These are phyloP conservation scores for Diaporthe ampelina DNA, from an alignment of 2,329 filamentous ascomycete genomes.

Conservation along the genomic window DNA sequence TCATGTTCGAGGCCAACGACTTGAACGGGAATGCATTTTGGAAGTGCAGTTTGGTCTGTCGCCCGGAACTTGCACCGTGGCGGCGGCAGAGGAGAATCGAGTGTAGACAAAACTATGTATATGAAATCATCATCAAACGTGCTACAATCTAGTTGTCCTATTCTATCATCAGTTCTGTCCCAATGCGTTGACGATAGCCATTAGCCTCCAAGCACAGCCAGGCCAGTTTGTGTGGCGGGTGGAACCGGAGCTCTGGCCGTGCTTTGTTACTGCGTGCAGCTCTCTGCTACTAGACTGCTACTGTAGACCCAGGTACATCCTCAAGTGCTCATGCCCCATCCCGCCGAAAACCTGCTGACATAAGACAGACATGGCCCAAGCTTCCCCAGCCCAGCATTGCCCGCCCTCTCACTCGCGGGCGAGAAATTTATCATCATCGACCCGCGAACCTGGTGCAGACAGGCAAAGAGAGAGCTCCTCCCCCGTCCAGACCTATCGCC, in stretches of 20 bases:
- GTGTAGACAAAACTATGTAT: constrained; percentile 26
- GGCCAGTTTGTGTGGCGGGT: neutral
- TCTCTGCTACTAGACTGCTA: too few relatives aligned
- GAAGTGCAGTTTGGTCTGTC: neutral
- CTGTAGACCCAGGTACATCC: neutral
- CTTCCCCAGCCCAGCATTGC: constrained; percentile 29
- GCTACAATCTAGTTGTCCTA: neutral
- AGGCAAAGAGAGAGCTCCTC: constrained; percentile 42
- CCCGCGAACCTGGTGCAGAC: constrained; percentile 31
- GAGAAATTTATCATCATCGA: constrained; percentile 62
- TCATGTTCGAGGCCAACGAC: neutral
- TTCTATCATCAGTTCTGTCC: too few relatives aligned
- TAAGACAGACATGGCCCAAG: constrained; percentile 35
- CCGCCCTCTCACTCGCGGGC: constrained; percentile 43
- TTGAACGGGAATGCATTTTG: too few relatives aligned
- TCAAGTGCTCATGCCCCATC: neutral
- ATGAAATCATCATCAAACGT: constrained; percentile 5
- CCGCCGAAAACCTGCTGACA: constrained; percentile 1
- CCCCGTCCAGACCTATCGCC: constrained; percentile 36
- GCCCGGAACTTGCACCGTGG: neutral
- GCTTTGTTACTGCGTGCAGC: neutral
- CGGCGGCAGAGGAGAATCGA: neutral
- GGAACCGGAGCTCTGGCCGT: constrained; percentile 8
- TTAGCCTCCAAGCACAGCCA: too few relatives aligned
- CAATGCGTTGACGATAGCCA: too few relatives aligned